Conservation (phyloP, 225 moss, liverwort and hornwort genomes). For the Rhytidiadelphus loreus region DNA sequence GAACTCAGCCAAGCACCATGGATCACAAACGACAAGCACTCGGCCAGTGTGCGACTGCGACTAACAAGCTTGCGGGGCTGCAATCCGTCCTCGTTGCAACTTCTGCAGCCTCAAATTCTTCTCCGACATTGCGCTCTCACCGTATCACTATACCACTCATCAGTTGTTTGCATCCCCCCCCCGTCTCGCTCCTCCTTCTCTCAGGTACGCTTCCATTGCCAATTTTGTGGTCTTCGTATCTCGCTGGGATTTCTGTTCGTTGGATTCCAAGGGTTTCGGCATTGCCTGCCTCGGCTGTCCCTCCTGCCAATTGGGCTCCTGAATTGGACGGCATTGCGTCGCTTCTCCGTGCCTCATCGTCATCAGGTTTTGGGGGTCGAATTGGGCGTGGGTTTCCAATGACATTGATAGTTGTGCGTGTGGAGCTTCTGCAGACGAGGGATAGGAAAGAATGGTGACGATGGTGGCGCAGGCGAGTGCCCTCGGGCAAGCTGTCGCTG, state of each 20-base stretch:
- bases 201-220: background rate
- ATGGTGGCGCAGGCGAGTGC: slow-evolving; percentile 24
- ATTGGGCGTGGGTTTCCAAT: background rate
- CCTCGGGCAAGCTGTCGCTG: background rate
- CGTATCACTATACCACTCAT: background rate
- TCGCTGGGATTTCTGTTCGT: background rate
- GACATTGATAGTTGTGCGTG: background rate
- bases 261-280: background rate
- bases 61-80: background rate
- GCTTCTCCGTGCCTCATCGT: background rate
- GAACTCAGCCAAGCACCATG: background rate
- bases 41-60: background rate
- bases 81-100: background rate
- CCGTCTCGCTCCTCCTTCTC: background rate
- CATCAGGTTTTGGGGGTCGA: background rate
- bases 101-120: background rate
- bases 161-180: background rate
- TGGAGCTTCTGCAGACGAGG: background rate
- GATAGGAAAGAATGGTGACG: slow-evolving; percentile 14
- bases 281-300: background rate
- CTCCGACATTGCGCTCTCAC: background rate
- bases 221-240: background rate
- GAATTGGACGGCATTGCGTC: background rate
- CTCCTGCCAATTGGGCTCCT: background rate
- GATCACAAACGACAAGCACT: background rate